phyloP scores from a whole-genome alignment of 2,329 filamentous ascomycete genomes.

The Pyrenophora graminea region DNA sequence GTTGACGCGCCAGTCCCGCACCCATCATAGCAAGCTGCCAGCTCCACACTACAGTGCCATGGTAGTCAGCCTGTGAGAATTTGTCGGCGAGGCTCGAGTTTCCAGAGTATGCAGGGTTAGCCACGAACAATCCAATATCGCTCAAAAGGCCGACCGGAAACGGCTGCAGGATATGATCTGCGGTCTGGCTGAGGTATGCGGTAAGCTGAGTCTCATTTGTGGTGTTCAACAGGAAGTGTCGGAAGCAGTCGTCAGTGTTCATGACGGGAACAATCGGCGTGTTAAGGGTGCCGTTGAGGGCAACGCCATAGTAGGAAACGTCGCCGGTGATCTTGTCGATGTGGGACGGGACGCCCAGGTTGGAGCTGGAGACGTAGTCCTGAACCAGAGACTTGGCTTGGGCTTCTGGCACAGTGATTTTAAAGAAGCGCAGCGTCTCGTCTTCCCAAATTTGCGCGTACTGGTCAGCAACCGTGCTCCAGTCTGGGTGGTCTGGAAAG shows the following conservation, averaged over 20 bases:
- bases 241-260: constrained; percentile 68
- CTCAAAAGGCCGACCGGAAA: constrained; percentile 65
- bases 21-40: constrained; percentile 70
- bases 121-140: constrained; percentile 61
- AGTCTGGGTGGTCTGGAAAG: constrained; percentile 56
- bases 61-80: constrained; percentile 63
- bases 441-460: constrained; percentile 67
- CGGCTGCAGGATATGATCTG: constrained; percentile 60
- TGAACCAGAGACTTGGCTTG: constrained; percentile 55
- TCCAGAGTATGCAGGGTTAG: constrained; percentile 63
- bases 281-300: constrained; percentile 55
- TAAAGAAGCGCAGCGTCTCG: constrained; percentile 62
- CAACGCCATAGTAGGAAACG: constrained; percentile 60
- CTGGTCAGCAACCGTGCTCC: constrained; percentile 49
- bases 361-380: constrained; percentile 52
- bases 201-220: constrained; percentile 63
- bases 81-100: constrained; percentile 51
- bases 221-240: constrained; percentile 64
- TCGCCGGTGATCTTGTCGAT: constrained; percentile 49
- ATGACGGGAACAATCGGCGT: constrained; percentile 60
- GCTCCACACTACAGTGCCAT: constrained; percentile 68
- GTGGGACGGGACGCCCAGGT: constrained; percentile 54
- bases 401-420: constrained; percentile 49
- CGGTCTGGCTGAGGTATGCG: constrained; percentile 60
- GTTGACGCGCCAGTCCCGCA: constrained; percentile 61